These are phyloP conservation scores for Phytopythium vexans DNA, from an alignment of 352 stramenopile species.

Conservation along the genomic window DNA sequence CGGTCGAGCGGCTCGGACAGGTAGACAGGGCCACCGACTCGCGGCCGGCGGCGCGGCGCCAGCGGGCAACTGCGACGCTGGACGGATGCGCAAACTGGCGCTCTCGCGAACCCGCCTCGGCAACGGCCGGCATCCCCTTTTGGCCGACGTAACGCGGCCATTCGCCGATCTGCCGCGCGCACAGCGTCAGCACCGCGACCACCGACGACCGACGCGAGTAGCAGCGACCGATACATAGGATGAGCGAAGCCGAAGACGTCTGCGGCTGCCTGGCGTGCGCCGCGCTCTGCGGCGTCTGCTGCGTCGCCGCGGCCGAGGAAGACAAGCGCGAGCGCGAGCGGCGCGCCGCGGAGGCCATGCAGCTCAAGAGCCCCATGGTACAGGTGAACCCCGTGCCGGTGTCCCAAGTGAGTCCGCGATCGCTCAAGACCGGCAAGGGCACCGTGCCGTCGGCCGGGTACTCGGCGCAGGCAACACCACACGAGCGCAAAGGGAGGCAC, in stretches of 20 bases:
- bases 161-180: conserved; percentile 1
- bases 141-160: not conserved
- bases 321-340: conserved; percentile 78
- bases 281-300: conserved; percentile 72
- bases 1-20: too few species aligned
- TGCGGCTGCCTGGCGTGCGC: conserved; percentile 73
- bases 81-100: too few species aligned
- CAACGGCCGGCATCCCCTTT: too few species aligned
- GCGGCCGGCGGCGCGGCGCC: not conserved
- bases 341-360: conserved; percentile 24
- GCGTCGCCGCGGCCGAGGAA: conserved; percentile 72
- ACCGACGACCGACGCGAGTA: not conserved
- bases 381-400: conserved; percentile 67
- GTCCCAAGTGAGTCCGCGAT: conserved; percentile 8
- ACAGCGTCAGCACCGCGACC: not conserved
- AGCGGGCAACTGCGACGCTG: not conserved
- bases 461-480: not conserved
- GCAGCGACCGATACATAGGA: conserved; percentile 12
- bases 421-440: conserved; percentile 1
- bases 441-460: too few species aligned
- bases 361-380: conserved; percentile 47
- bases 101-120: too few species aligned
- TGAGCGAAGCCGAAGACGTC: conserved; percentile 77
- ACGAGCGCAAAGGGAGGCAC: conserved; percentile 2
- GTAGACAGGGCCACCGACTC: too few species aligned